Base-by-base conservation (phyloP, 306 rosid species). In the Trifolium repens region DNA sequence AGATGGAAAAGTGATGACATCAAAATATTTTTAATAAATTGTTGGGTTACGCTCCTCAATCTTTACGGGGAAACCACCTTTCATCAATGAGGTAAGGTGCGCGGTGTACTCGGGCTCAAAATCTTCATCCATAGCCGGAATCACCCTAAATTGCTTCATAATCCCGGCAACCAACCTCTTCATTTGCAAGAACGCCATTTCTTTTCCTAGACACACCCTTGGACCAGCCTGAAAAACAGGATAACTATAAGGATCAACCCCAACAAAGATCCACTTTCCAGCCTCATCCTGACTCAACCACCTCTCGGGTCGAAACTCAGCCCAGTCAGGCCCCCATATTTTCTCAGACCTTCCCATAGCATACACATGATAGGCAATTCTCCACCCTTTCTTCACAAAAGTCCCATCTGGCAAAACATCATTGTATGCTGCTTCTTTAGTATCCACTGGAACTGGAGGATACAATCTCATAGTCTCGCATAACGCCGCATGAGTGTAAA, bases 101-200 rank as follows among this genome's bases (percentile, higher is more conserved):
- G 83, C 71, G 1, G 72, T 39, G 16, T n/a, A 85, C 78, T 67
- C 80, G 0, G 94, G 91, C 30, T 83, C 85, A 2, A 30, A 74
- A 3, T 80, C 89, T 1, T 40, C 68, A 0, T 2, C 76, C 34
- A 64, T 55, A 4, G 35, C 71, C 0, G 89, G 90, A 4, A 90
- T 87, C 58, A 93, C 86, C 78, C 19, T 78, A 44, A 93, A 93
- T 55, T 73, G 24, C 67, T 69, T 73, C 68, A 93, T 2, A 17
- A 93, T 76, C 0, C 81, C 94, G 0, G 84, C 84, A 34, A 86
- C 89, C 58, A 93, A 73, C 73, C 83, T 85, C 74, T 90, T 93
- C 96, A 93, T 93, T 64, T 93, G 96, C 87, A 93, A 27, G 57
- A 90, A 90, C 9, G 98, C 94, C 98, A 93, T 93, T 37, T 90